phyloP scores from a whole-genome alignment of 2,329 filamentous ascomycete species.

The Alternaria solani region DNA sequence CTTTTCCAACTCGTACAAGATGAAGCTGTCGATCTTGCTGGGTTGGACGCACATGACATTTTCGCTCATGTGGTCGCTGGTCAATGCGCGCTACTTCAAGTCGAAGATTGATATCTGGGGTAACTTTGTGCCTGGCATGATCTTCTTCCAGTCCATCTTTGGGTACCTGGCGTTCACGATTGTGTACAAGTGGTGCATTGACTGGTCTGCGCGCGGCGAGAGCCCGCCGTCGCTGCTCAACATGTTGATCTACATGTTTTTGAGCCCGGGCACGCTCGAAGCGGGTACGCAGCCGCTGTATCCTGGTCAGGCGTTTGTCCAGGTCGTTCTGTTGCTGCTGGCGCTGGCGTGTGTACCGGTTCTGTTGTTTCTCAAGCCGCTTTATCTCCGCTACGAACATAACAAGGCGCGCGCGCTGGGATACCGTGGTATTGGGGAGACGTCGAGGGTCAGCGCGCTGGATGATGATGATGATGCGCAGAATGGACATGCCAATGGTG shows the following conservation, averaged over 20 bases:
- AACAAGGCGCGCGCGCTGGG: conserved; percentile 87
- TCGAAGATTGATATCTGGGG: conserved; percentile 95
- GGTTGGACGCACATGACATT: conserved; percentile 99
- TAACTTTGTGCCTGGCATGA: conserved; percentile 97
- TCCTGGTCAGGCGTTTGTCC: conserved; percentile 75
- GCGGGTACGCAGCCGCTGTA: conserved; percentile 72
- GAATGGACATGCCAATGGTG: conserved; percentile 63
- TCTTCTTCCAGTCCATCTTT: conserved; percentile 99
- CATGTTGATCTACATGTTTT: conserved; percentile 99
- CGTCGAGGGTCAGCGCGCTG: conserved; percentile 83
- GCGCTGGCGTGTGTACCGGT: conserved; percentile 89
- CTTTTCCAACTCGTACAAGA: conserved; percentile 99
- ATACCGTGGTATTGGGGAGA: conserved; percentile 93
- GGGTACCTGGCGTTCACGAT: conserved; percentile 95
- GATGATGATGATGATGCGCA: conserved; percentile 86
- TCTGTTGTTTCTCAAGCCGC: conserved; percentile 91
- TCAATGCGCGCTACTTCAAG: conserved; percentile 96
- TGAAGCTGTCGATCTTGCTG: conserved; percentile 98
- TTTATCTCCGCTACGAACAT: conserved; percentile 93
- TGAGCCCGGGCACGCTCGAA: conserved; percentile 79
- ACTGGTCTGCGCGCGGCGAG: conserved; percentile 75
- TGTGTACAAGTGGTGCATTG: conserved; percentile 94
- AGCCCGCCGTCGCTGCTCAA: conserved; percentile 89
- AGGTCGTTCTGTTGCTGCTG: conserved; percentile 79
- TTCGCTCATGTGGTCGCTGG: conserved; percentile 88